Evolutionary conservation across 2,329 filamentous ascomycete species (phyloP).

Genomic region (Monosporascus sp.): DNA sequence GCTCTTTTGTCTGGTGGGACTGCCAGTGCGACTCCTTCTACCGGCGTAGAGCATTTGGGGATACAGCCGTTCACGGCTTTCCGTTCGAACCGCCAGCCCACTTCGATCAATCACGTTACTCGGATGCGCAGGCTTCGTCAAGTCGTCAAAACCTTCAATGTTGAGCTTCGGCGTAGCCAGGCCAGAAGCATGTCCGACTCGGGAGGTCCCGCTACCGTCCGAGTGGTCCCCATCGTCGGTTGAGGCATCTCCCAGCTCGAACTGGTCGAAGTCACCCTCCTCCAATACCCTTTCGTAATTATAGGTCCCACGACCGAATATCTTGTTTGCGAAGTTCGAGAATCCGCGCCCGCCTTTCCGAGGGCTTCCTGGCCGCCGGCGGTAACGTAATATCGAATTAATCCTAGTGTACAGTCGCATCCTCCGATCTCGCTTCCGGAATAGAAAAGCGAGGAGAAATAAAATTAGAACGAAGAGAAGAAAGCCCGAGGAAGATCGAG

Average conservation of each 20-base stretch:
- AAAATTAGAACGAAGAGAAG: conserved; percentile 74
- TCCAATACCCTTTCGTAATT: conserved; percentile 83
- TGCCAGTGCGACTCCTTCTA: conserved; percentile 51
- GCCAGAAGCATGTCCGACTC: conserved; percentile 58
- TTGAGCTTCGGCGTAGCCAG: conserved; percentile 62
- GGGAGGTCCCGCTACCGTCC: conserved; percentile 50
- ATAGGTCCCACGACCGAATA: conserved; percentile 55
- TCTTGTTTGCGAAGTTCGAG: conserved; percentile 51
- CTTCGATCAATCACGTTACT: conserved; percentile 55
- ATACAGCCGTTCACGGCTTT: conserved; percentile 75
- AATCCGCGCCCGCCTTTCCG: conserved; percentile 43
- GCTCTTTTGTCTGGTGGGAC: conserved; percentile 56
- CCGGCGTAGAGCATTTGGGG: conserved; percentile 53
- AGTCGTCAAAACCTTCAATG: conserved; percentile 46
- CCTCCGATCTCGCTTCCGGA: conserved; percentile 75
- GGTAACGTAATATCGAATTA: conserved; percentile 35
- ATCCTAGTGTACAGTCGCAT: conserved; percentile 55
- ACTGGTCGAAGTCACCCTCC: conserved; percentile 68
- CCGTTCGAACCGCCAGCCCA: conserved; percentile 75
- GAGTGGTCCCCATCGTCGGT: conserved; percentile 61
- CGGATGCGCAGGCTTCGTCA: conserved; percentile 25
- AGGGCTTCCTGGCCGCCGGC: conserved; percentile 40
- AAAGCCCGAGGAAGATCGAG: conserved; percentile 67
- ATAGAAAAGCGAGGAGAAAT: conserved; percentile 62
- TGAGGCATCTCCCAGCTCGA: conserved; percentile 69